phyloP scores from a whole-genome alignment of 192 early-diverging fungal species.

The Dimargaris cristalligena region DNA sequence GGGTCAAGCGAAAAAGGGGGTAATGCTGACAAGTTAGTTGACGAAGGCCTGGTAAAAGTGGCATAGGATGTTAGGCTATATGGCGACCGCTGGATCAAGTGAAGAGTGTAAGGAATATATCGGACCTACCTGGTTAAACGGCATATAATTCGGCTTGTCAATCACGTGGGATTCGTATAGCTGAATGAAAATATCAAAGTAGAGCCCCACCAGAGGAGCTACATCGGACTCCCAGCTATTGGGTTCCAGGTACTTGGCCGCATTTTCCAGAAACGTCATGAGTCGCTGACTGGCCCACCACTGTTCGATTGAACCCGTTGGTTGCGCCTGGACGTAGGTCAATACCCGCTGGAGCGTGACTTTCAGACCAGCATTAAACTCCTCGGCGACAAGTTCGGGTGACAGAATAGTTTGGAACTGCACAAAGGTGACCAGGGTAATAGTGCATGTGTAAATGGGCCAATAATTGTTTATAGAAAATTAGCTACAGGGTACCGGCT shows the following conservation, averaged over 20 bases:
- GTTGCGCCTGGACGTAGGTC: not conserved
- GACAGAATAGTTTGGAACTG: not conserved
- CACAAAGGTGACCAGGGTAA: too few relatives aligned
- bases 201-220: not conserved
- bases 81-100: too few relatives aligned
- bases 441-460: too few relatives aligned
- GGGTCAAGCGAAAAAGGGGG: too few relatives aligned
- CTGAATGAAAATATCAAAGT: slow-evolving; percentile 8
- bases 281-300: not conserved
- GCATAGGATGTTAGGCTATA: too few relatives aligned
- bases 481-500: too few relatives aligned
- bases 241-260: not conserved
- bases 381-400: not conserved
- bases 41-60: too few relatives aligned
- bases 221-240: not conserved
- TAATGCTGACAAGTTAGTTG: too few relatives aligned
- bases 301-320: not conserved
- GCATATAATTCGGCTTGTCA: not conserved
- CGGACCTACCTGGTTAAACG: too few relatives aligned
- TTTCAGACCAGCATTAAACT: not conserved
- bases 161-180: not conserved
- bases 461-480: too few relatives aligned
- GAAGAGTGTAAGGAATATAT: too few relatives aligned
- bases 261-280: not conserved
- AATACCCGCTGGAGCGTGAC: not conserved